A percentile compares a stretch with the other conserved stretches of the same genome.
These are phyloP conservation scores for Colletotrichum spaethianum DNA, from an alignment of 2,329 filamentous ascomycete species.

Conservation along the genomic window DNA sequence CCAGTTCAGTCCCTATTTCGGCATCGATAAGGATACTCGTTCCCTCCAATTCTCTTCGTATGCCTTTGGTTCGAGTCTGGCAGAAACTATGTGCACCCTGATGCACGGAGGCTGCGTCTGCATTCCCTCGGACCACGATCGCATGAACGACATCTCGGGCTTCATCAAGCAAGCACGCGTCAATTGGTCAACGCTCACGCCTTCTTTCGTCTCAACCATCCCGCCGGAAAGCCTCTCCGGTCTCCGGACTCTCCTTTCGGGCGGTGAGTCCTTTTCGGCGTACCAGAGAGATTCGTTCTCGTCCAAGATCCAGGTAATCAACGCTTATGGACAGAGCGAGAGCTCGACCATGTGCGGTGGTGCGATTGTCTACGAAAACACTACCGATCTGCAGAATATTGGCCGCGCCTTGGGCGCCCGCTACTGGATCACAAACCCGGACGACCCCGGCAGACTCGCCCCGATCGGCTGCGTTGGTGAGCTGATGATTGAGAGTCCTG, in stretches of 20 bases:
- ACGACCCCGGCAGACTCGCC: not conserved
- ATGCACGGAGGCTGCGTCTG: conserved; percentile 56
- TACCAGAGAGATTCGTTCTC: conserved; percentile 42
- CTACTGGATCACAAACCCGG: conserved; percentile 5
- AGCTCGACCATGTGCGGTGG: conserved; percentile 28
- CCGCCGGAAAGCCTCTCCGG: conserved; percentile 53
- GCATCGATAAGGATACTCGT: conserved; percentile 12
- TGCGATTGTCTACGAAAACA: not conserved
- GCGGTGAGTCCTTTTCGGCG: conserved; percentile 45
- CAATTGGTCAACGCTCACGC: conserved; percentile 69
- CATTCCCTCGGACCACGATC: conserved; percentile 53
- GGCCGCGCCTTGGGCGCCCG: conserved; percentile 14
- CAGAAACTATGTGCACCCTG: conserved; percentile 56
- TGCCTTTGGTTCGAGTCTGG: conserved; percentile 55
- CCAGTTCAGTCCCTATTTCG: conserved; percentile 40
- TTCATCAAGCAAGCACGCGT: conserved; percentile 65
- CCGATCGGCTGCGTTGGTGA: conserved; percentile 22
- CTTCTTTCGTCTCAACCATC: conserved; percentile 65
- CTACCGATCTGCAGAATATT: conserved; percentile 14
- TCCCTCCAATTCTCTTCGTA: conserved; percentile 49
- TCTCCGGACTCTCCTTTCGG: conserved; percentile 52
- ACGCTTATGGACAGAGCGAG: conserved; percentile 47
- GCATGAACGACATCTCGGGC: conserved; percentile 62
- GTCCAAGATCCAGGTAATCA: conserved; percentile 40
- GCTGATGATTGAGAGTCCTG: conserved; percentile 16